Evolutionary conservation across 495 filamentous ascomycete species (phyloP).

Genomic region (Neurospora sp.): DNA sequence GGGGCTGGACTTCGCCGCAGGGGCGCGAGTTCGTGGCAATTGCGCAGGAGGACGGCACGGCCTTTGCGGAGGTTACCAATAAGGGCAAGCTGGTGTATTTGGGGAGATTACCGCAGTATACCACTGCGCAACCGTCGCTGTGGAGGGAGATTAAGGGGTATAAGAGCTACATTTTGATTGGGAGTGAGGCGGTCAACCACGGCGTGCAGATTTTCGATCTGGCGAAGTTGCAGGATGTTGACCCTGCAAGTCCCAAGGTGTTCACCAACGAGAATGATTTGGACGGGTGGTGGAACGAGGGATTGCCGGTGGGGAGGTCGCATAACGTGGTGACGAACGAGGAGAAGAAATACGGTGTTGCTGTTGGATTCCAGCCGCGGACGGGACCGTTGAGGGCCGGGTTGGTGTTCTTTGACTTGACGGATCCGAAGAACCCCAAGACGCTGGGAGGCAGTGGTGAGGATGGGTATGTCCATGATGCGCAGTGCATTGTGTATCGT

Average conservation of each 20-base stretch:
- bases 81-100: constrained; percentile 45
- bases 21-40: constrained; percentile 51
- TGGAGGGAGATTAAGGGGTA: constrained; percentile 43
- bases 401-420: constrained; percentile 41
- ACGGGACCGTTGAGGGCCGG: constrained; percentile 27
- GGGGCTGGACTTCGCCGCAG: too few species aligned
- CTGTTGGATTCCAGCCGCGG: constrained; percentile 36
- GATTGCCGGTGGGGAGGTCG: constrained; percentile 27
- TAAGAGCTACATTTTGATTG: constrained; percentile 38
- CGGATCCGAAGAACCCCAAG: constrained; percentile 36
- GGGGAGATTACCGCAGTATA: constrained; percentile 44
- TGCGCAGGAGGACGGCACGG: constrained; percentile 45
- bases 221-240: constrained; percentile 18
- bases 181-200: constrained; percentile 35
- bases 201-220: constrained; percentile 45
- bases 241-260: constrained; percentile 17
- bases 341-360: constrained; percentile 30
- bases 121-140: constrained; percentile 18
- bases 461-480: constrained; percentile 49
- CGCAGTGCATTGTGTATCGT: constrained; percentile 44
- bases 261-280: constrained; percentile 25
- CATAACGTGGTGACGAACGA: constrained; percentile 43
- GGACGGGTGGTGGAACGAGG: constrained; percentile 20
- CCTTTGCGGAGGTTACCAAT: constrained; percentile 43
- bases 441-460: constrained; percentile 33